Evolutionary conservation across 495 filamentous ascomycete species (phyloP).

Genomic region (Letharia lupina): DNA sequence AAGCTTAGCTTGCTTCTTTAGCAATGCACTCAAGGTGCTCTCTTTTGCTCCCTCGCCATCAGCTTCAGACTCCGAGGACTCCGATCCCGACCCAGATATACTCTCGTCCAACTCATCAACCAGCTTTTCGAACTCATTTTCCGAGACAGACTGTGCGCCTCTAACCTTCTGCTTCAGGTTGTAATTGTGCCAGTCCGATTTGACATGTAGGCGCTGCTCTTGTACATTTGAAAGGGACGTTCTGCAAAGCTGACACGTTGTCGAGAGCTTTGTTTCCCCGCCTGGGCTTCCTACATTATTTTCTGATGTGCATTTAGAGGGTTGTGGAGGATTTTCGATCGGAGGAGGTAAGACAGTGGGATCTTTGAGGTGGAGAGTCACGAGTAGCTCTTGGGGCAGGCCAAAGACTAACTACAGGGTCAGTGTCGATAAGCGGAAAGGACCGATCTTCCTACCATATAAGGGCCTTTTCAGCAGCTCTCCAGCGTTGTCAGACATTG

Average conservation of each 20-base stretch:
- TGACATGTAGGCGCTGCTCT: conserved; percentile 77
- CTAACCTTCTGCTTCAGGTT: conserved; percentile 85
- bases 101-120: conserved; percentile 80
- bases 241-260: conserved; percentile 74
- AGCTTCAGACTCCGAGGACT: conserved; percentile 46
- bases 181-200: conserved; percentile 89
- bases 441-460: conserved; percentile 43
- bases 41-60: conserved; percentile 48
- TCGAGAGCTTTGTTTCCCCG: conserved; percentile 48
- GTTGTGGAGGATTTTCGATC: conserved; percentile 24
- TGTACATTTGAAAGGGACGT: conserved; percentile 59
- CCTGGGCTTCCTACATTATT: conserved; percentile 33
- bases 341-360: conserved; percentile 30
- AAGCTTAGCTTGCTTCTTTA: conserved; percentile 76
- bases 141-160: conserved; percentile 57
- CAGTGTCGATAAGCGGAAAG: conserved; percentile 11
- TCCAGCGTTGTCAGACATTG: conserved; percentile 32
- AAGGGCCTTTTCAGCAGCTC: conserved; percentile 54
- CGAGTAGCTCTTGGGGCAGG: conserved; percentile 68
- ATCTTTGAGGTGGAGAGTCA: conserved; percentile 54
- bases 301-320: conserved; percentile 9
- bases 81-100: conserved; percentile 71
- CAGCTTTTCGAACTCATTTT: conserved; percentile 74
- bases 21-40: conserved; percentile 57
- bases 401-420: conserved; percentile 60